Evolutionary conservation across 108 stramenopile species (phyloP).

Genomic region (Cyclotella choctawhatcheeana): DNA sequence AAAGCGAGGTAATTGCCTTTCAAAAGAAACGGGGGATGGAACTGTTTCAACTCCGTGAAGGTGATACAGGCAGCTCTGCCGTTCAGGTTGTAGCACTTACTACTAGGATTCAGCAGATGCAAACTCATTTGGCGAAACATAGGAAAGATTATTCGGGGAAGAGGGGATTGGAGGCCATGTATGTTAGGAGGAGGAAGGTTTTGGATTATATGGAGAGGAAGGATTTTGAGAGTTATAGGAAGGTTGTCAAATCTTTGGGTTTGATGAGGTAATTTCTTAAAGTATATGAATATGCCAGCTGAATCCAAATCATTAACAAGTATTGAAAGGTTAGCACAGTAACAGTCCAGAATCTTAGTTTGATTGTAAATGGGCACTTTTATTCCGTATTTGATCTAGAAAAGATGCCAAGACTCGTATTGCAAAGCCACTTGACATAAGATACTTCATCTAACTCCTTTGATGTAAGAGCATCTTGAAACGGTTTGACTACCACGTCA

Average conservation of each 20-base stretch:
- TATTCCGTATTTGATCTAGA: too few species aligned
- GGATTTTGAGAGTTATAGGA: slow-evolving; percentile 83
- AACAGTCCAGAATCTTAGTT: background rate
- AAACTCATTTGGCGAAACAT: slow-evolving; percentile 82
- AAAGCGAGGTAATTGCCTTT: slow-evolving; percentile 74
- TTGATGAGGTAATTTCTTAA: slow-evolving; percentile 59
- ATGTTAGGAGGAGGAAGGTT: slow-evolving; percentile 85
- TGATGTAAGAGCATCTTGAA: background rate
- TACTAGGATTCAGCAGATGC: slow-evolving; percentile 89
- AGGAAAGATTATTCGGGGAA: slow-evolving; percentile 85
- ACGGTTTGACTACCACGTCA: background rate
- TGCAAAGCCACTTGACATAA: slow-evolving; percentile 6
- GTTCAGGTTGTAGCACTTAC: slow-evolving; percentile 80
- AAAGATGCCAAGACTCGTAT: slow-evolving; percentile 3
- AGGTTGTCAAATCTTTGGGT: slow-evolving; percentile 87
- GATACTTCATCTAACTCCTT: background rate
- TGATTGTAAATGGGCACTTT: too few species aligned
- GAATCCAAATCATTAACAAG: too few species aligned
- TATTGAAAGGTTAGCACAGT: background rate
- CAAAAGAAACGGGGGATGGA: slow-evolving; percentile 88
- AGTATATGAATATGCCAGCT: background rate
- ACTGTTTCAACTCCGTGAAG: slow-evolving; percentile 86
- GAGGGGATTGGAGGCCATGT: slow-evolving; percentile 83
- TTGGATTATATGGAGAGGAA: slow-evolving; percentile 93
- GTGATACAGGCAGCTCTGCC: slow-evolving; percentile 70